Evolutionary conservation across 768 basidiomycete genomes (phyloP), one percentile per base, ranked within the genome.

Genomic region (Russula emetica): DNA sequence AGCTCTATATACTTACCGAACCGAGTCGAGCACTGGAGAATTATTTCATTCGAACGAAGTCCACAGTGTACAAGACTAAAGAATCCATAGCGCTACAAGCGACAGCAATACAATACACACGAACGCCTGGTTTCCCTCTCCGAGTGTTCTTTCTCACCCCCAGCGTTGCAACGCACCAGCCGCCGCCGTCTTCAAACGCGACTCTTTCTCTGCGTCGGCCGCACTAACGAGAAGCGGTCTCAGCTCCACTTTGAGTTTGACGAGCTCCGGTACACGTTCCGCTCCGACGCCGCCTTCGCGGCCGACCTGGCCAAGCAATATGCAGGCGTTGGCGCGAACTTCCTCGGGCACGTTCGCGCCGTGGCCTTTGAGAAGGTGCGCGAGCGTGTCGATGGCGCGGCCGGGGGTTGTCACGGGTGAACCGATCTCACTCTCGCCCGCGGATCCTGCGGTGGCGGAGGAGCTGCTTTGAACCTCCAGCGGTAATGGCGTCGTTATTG

Each of bases 311-410:
- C 82, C 78, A 30, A 94, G 74, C 63, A 94, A 79, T 8, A 86
- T 82, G 71, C 90, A 92, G 20, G 85, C 82, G 69, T 94, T 94
- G 30, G 83, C 78, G 53, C 90, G 83, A 62, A 94, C 83, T 76
- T 93, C 92, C 22, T 83, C 75, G n/a, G 87, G 87, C 70, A 85
- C 82, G 76, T 64, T 77, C 76, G 66, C 65, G 28, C 71, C 69
- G 30, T 65, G 61, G 66, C 86, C 86, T 53, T 78, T 79, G 65
- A 94, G 75, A 57, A 86, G 83, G 49, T 77, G 78, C 52, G 84
- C 74, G 58, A 94, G 80, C 77, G 86, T 84, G 71, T 91, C 89
- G 36, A 90, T 76, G 16, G 85, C 83, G 62, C 82, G 81, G 55
- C 78, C 78, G 36, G 85, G 84, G 32, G 77, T 73, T 49, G 80